Evolutionary conservation across 345 rosid genomes (phyloP).

Genomic region (Linum lewisii): DNA sequence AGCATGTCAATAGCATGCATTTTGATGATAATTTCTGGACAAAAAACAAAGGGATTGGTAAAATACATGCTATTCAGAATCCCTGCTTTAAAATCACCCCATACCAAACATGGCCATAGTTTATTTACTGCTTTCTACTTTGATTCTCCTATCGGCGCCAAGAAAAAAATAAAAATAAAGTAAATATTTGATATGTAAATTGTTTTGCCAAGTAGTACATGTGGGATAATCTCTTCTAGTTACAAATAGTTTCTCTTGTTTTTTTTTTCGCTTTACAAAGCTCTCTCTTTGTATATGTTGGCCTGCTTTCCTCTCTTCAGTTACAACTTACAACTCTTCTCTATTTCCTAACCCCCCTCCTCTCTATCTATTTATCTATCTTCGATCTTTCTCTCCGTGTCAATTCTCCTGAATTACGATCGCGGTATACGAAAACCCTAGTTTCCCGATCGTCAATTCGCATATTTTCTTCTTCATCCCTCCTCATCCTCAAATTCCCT

Average conservation of each 20-base stretch:
- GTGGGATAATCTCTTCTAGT: background rate
- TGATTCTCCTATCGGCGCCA: too few species aligned
- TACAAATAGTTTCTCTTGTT: background rate
- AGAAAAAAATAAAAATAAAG: too few species aligned
- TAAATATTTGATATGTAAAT: too few species aligned
- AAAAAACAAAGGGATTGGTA: too few species aligned
- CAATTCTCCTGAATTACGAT: conserved; percentile 23
- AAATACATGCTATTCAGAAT: too few species aligned
- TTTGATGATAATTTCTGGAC: too few species aligned
- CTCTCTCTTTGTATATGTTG: background rate
- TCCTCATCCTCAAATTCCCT: background rate
- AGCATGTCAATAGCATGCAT: too few species aligned
- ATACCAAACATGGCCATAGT: too few species aligned
- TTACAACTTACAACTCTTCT: conserved; percentile 21
- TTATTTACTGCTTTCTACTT: too few species aligned
- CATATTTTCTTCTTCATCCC: background rate
- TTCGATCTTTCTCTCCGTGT: conserved; percentile 7
- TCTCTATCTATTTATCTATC: conserved; percentile 1
- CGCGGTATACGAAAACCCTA: conserved; percentile 39
- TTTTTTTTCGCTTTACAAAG: background rate
- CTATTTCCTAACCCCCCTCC: background rate
- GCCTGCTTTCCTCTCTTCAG: conserved; percentile 8
- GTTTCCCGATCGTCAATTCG: conserved; percentile 23
- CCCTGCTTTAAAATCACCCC: too few species aligned
- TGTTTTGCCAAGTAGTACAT: too few species aligned